phyloP scores from a whole-genome alignment of 140 eudicot species.

The Cichorium intybus region DNA sequence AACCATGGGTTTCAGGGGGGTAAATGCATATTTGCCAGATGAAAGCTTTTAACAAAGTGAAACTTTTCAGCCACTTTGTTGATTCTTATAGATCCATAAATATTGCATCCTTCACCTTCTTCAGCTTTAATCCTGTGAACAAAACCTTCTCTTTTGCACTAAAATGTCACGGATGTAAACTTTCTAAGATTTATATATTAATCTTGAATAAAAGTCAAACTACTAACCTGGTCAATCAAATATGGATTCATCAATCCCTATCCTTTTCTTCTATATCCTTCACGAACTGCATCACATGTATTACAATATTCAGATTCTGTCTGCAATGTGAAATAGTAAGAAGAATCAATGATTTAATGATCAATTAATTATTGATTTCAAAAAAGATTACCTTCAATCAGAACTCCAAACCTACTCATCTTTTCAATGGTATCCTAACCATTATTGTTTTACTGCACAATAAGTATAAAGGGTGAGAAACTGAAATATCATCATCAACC shows the following conservation, averaged over 20 bases:
- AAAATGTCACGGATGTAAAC: conserved; percentile 17
- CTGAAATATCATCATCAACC: too few species aligned
- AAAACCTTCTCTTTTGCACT: conserved; percentile 92
- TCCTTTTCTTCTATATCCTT: conserved; percentile 79
- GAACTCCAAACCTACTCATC: too few species aligned
- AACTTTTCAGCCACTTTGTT: too few species aligned
- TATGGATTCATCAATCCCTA: too few species aligned
- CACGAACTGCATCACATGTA: conserved; percentile 91
- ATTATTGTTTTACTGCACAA: too few species aligned
- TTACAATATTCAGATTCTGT: conserved; percentile 80
- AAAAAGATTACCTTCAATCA: too few species aligned
- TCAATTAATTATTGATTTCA: too few species aligned
- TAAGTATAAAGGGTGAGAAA: too few species aligned
- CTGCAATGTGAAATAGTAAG: conserved; percentile 35
- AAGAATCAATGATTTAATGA: conserved; percentile 12
- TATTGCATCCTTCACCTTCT: conserved; percentile 91
- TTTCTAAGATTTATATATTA: conserved; percentile 1
- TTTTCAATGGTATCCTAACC: too few species aligned
- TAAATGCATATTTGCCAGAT: conserved; percentile 60
- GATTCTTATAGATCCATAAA: conserved; percentile 70
- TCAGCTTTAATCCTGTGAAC: conserved; percentile 68
- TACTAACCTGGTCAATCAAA: too few species aligned
- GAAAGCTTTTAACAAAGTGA: conserved; percentile 80
- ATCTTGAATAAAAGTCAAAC: conserved; percentile 27
- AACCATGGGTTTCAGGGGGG: conserved; percentile 43